Conservation (phyloP, 2,329 filamentous ascomycete species). For the Penicillium sclerotiorum region DNA sequence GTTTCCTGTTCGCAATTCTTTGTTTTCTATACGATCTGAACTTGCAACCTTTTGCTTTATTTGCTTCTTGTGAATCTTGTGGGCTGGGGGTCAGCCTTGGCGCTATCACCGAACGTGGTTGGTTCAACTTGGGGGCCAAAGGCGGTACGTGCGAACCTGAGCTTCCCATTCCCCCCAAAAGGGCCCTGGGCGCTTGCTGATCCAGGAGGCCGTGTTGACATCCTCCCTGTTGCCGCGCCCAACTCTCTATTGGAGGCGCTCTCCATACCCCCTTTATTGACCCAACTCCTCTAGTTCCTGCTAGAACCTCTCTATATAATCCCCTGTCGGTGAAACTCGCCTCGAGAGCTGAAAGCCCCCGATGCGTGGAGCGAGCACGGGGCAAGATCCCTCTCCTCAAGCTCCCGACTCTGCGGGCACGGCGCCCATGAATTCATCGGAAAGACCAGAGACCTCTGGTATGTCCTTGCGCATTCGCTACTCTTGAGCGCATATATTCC, state of each 20-base stretch:
- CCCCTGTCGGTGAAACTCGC: conserved; percentile 13
- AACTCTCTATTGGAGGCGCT: conserved; percentile 5
- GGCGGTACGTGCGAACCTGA: conserved; percentile 18
- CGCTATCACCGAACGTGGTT: conserved; percentile 10
- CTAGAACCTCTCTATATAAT: conserved; percentile 11
- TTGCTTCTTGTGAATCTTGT: conserved; percentile 6
- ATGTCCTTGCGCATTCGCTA: conserved; percentile 18
- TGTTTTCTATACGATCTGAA: no score
- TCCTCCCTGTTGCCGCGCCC: conserved; percentile 10
- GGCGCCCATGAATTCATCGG: conserved; percentile 39
- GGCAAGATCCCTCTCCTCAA: conserved; percentile 33
- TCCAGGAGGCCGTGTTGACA: conserved; percentile 21
- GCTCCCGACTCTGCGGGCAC: conserved; percentile 33
- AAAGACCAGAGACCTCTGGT: conserved; percentile 29
- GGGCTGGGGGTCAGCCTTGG: conserved; percentile 9
- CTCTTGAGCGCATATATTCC: background rate
- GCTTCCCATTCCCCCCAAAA: conserved; percentile 9
- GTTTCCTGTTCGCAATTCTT: no score
- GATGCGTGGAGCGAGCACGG: conserved; percentile 39
- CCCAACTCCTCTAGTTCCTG: conserved; percentile 2
- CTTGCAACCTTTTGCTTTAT: no score
- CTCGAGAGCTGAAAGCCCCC: conserved; percentile 21
- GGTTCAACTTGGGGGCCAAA: conserved; percentile 15
- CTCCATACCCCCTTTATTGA: background rate
- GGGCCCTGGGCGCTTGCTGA: conserved; percentile 13